These are phyloP conservation scores for Saturnispora ahearnii DNA, from an alignment of 805 yeast species.

Conservation along the genomic window DNA sequence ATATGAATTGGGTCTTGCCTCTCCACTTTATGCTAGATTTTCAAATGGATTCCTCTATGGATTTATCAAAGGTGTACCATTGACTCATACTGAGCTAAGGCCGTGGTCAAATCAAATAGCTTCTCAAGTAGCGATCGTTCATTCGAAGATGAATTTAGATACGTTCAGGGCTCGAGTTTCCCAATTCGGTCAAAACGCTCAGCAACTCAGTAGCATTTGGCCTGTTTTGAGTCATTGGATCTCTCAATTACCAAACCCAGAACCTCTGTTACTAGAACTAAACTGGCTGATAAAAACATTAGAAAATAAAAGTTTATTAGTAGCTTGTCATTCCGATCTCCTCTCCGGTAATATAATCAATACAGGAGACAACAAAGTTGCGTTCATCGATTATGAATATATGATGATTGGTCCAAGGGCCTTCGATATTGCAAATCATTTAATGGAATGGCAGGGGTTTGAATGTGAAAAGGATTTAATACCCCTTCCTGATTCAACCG, in stretches of 20 bases:
- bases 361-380: conserved; percentile 31
- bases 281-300: conserved; percentile 42
- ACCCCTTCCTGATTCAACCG: conserved; percentile 35
- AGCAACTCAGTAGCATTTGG: conserved; percentile 39
- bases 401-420: conserved; percentile 67
- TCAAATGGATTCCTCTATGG: conserved; percentile 70
- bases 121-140: conserved; percentile 65
- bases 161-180: not conserved
- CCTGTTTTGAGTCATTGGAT: conserved; percentile 55
- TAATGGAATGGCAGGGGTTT: conserved; percentile 78
- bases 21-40: conserved; percentile 58
- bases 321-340: conserved; percentile 63
- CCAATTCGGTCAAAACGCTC: not conserved
- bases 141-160: conserved; percentile 23
- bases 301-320: conserved; percentile 40
- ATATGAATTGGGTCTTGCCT: conserved; percentile 53
- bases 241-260: conserved; percentile 40
- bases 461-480: conserved; percentile 55
- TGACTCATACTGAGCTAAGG: conserved; percentile 43
- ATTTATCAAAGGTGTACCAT: conserved; percentile 53
- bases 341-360: conserved; percentile 61
- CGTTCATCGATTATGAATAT: conserved; percentile 65
- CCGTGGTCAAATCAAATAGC: conserved; percentile 40
- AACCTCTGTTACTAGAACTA: conserved; percentile 39
- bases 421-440: conserved; percentile 66